These are phyloP conservation scores for Phytophthora pini DNA, from an alignment of 352 stramenopile species.

Conservation along the genomic window DNA sequence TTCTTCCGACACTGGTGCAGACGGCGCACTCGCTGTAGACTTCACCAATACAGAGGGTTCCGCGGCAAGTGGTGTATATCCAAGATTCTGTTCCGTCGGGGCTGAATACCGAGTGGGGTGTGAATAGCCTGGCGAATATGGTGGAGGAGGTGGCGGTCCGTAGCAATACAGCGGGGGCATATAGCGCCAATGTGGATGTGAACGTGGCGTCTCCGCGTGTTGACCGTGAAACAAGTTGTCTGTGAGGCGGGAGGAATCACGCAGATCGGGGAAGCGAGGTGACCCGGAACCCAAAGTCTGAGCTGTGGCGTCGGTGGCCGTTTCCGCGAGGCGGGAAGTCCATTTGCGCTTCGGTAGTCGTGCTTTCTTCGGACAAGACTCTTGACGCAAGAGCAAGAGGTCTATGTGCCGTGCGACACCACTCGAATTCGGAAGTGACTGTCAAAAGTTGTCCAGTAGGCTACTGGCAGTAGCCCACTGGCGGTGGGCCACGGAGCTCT, in stretches of 20 bases:
- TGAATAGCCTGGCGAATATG: slow-evolving; percentile 2
- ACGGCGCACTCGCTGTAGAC: not conserved
- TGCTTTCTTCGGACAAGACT: not conserved
- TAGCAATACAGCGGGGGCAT: slow-evolving; percentile 8
- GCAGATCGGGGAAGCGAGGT: slow-evolving; percentile 11
- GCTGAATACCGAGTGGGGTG: not conserved
- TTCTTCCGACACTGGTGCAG: not conserved
- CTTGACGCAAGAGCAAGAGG: not conserved
- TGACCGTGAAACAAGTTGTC: slow-evolving; percentile 7
- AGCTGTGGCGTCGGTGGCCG: slow-evolving; percentile 1
- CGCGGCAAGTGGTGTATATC: not conserved
- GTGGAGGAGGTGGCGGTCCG: slow-evolving; percentile 4
- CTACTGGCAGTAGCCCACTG: too few relatives aligned
- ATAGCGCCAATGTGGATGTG: slow-evolving; percentile 3
- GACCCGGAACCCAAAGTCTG: not conserved
- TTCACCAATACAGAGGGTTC: not conserved
- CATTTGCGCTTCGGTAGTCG: not conserved
- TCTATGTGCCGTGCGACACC: not conserved
- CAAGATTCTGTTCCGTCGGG: not conserved
- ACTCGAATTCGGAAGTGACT: not conserved
- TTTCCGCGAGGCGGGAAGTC: not conserved
- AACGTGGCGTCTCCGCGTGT: slow-evolving; percentile 1
- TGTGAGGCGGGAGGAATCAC: not conserved
- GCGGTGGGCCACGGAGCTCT: not conserved
- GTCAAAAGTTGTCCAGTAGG: not conserved